phyloP scores from a whole-genome alignment of 371 early-diverging fungal species.

The Apophysomyces sp. region DNA sequence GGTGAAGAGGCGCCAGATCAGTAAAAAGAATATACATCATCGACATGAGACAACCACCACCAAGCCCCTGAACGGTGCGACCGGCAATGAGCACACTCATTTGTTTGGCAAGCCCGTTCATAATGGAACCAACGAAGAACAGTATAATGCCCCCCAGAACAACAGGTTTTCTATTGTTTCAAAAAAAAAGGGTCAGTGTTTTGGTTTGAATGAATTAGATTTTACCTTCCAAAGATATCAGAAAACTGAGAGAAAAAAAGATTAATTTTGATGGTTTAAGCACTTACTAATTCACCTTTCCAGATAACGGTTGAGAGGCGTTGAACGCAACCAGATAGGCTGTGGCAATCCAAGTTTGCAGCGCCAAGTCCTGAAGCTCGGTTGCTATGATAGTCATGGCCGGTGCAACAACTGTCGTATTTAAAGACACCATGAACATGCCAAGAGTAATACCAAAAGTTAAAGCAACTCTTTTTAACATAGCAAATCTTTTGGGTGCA shows the following conservation, averaged over 20 bases:
- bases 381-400: slow-evolving; percentile 20
- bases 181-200: slow-evolving; percentile 8
- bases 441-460: slow-evolving; percentile 36
- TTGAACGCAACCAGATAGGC: slow-evolving; percentile 59
- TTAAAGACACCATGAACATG: slow-evolving; percentile 76
- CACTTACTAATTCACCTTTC: slow-evolving; percentile 41
- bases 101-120: slow-evolving; percentile 50
- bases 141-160: slow-evolving; percentile 43
- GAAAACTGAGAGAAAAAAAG: slow-evolving; percentile 12
- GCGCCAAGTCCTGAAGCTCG: slow-evolving; percentile 10
- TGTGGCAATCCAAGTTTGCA: slow-evolving; percentile 20
- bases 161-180: slow-evolving; percentile 57
- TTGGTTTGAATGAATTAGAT: background rate
- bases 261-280: background rate
- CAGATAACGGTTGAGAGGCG: slow-evolving; percentile 53
- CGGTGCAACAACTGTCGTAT: slow-evolving; percentile 75
- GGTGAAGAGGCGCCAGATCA: slow-evolving; percentile 64
- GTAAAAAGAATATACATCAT: slow-evolving; percentile 77
- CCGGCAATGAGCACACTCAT: slow-evolving; percentile 67
- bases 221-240: slow-evolving; percentile 24
- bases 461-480: slow-evolving; percentile 8
- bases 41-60: slow-evolving; percentile 69
- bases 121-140: slow-evolving; percentile 55
- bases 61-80: slow-evolving; percentile 72
- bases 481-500: too few relatives aligned